Evolutionary conservation across 1,284 basidiomycete species (phyloP).

Genomic region (Volvariella surrecta): DNA sequence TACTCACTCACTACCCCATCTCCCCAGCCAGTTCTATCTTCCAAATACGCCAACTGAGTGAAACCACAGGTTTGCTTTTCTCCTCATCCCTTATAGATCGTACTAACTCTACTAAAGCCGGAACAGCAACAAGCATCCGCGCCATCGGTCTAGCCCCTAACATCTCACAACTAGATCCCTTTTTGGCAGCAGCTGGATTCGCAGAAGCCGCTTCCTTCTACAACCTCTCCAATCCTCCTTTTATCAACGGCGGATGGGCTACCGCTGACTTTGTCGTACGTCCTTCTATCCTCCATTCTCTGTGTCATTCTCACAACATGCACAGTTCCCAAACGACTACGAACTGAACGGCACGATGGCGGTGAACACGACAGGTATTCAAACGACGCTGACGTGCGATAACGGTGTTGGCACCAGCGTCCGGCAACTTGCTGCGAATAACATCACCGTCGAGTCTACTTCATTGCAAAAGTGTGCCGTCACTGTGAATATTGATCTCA

Average conservation of each 20-base stretch:
- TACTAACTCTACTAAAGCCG: conserved; percentile 17
- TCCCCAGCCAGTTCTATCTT: conserved; percentile 43
- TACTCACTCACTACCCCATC: neutral
- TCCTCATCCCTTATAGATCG: neutral
- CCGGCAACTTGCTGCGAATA: neutral
- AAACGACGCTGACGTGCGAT: conserved; percentile 37
- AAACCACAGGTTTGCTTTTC: conserved; percentile 24
- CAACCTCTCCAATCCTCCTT: conserved; percentile 42
- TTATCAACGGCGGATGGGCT: conserved; percentile 39
- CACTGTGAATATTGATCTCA: conserved; percentile 27
- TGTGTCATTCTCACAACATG: neutral
- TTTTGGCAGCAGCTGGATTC: conserved; percentile 49
- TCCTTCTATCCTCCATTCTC: neutral
- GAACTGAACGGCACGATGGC: conserved; percentile 43
- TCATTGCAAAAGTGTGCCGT: conserved; percentile 36
- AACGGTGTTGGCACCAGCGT: conserved; percentile 13
- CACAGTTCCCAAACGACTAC: conserved; percentile 28
- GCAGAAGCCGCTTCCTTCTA: conserved; percentile 34
- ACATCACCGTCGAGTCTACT: conserved; percentile 29
- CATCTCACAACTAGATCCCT: conserved; percentile 36
- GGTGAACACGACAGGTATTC: conserved; percentile 45
- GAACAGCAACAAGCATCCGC: conserved; percentile 29
- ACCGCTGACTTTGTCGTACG: conserved; percentile 39
- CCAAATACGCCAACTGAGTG: conserved; percentile 32
- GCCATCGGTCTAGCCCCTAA: conserved; percentile 34